These are phyloP conservation scores for Tanacetum coccineum DNA, from an alignment of 129 eudicot species.

Conservation along the genomic window DNA sequence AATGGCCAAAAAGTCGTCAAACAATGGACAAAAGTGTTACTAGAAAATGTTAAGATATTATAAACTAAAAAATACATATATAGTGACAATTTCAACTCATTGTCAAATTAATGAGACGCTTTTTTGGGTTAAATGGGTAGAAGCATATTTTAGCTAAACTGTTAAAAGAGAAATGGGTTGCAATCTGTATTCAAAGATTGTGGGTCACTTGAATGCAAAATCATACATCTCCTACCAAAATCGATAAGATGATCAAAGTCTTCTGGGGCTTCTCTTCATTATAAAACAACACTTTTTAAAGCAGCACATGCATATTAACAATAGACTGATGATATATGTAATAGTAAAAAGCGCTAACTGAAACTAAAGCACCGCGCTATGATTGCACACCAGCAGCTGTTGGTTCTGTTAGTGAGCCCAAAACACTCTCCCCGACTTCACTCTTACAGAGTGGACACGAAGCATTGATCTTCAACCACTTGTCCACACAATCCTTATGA, in stretches of 20 bases:
- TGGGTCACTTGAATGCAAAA: slow-evolving; percentile 15
- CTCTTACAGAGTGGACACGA: slow-evolving; percentile 88
- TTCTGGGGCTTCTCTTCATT: slow-evolving; percentile 22
- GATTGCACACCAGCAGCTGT: slow-evolving; percentile 33
- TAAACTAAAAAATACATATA: no score
- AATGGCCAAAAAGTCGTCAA: no score
- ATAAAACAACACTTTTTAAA: slow-evolving; percentile 20
- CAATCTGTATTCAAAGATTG: no score
- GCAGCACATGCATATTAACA: slow-evolving; percentile 30
- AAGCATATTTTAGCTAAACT: no score
- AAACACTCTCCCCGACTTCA: slow-evolving; percentile 73
- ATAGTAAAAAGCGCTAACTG: slow-evolving; percentile 8
- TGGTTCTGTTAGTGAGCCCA: slow-evolving; percentile 52
- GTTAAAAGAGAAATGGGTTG: no score
- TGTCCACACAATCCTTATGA: slow-evolving; percentile 94
- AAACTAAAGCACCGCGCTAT: slow-evolving; percentile 23
- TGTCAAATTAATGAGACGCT: no score
- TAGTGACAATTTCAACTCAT: no score
- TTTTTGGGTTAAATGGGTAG: no score
- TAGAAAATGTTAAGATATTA: no score
- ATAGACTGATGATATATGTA: slow-evolving; percentile 14
- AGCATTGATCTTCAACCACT: slow-evolving; percentile 91
- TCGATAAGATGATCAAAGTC: slow-evolving; percentile 6
- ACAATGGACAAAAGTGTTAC: no score
- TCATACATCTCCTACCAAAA: slow-evolving; percentile 18